Conservation (phyloP, 2,329 filamentous ascomycete species). For the Phyllosticta citrichinensis region DNA sequence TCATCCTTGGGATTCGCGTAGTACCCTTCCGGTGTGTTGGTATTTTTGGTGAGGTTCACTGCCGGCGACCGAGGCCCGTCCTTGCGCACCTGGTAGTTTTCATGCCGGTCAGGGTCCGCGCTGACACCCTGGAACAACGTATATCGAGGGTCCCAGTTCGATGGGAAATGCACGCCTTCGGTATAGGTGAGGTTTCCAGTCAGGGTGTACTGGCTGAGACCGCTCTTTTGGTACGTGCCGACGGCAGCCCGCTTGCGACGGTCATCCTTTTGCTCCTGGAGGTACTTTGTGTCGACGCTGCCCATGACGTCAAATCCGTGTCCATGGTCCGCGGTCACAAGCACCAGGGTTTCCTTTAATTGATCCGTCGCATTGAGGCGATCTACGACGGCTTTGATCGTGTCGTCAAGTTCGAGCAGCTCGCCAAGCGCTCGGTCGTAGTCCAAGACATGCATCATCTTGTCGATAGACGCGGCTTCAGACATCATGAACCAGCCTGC, state of each 20-base stretch:
- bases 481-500: constrained; percentile 83
- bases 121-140: constrained; percentile 64
- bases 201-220: constrained; percentile 65
- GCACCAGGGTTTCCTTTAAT: constrained; percentile 64
- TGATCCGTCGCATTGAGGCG: constrained; percentile 57
- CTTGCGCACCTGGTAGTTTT: constrained; percentile 65
- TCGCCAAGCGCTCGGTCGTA: constrained; percentile 80
- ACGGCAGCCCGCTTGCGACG: constrained; percentile 67
- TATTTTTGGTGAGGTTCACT: constrained; percentile 41
- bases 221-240: constrained; percentile 63
- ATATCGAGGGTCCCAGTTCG: constrained; percentile 78
- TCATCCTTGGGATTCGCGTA: constrained; percentile 61
- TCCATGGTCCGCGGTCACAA: constrained; percentile 81
- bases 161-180: constrained; percentile 66
- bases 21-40: constrained; percentile 38
- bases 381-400: constrained; percentile 62
- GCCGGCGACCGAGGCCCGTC: constrained; percentile 54
- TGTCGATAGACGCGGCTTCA: constrained; percentile 77
- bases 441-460: constrained; percentile 79
- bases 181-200: constrained; percentile 52
- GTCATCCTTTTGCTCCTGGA: constrained; percentile 53
- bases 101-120: constrained; percentile 63
- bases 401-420: constrained; percentile 77
- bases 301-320: constrained; percentile 85
- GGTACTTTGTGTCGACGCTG: constrained; percentile 69